Evolutionary conservation across 768 basidiomycete genomes (phyloP).

Genomic region (Phallus indusiatus): DNA sequence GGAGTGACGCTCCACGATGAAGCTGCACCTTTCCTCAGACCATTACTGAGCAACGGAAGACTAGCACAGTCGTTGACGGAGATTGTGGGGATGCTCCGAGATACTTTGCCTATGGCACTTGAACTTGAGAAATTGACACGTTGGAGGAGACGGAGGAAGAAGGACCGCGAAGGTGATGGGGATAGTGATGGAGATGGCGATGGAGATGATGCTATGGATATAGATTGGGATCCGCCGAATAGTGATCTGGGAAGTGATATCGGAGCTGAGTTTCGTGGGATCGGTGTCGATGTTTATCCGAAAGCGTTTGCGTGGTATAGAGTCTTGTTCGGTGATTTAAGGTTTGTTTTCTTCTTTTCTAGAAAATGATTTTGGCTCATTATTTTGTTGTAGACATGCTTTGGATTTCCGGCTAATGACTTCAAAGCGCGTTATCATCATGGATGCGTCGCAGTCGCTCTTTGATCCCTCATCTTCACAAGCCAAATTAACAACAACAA

Average conservation of each 20-base stretch:
- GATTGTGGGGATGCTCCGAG: slow-evolving; percentile 58
- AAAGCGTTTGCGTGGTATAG: slow-evolving; percentile 82
- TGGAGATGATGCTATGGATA: slow-evolving; percentile 20
- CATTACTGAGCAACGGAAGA: slow-evolving; percentile 58
- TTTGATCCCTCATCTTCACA: neutral
- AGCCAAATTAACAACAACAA: neutral
- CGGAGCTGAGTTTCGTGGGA: neutral
- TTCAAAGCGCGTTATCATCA: slow-evolving; percentile 51
- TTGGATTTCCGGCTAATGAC: slow-evolving; percentile 73
- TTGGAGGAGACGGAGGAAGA: neutral
- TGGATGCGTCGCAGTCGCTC: slow-evolving; percentile 55
- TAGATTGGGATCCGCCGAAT: slow-evolving; percentile 21
- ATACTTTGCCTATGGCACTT: slow-evolving; percentile 68
- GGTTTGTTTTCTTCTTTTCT: slow-evolving; percentile 28
- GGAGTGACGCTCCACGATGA: slow-evolving; percentile 68
- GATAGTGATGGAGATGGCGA: slow-evolving; percentile 9
- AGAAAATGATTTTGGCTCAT: slow-evolving; percentile 2
- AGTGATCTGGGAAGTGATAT: slow-evolving; percentile 17
- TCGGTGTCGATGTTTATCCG: slow-evolving; percentile 52
- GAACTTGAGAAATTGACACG: slow-evolving; percentile 43
- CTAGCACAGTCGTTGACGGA: slow-evolving; percentile 57
- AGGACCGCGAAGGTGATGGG: slow-evolving; percentile 24
- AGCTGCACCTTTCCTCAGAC: slow-evolving; percentile 65
- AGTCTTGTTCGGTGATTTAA: slow-evolving; percentile 57
- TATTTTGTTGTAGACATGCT: slow-evolving; percentile 43